These are phyloP conservation scores for Phyllosticta paracitricarpa DNA, from an alignment of 2,329 filamentous ascomycete genomes.

Conservation along the genomic window DNA sequence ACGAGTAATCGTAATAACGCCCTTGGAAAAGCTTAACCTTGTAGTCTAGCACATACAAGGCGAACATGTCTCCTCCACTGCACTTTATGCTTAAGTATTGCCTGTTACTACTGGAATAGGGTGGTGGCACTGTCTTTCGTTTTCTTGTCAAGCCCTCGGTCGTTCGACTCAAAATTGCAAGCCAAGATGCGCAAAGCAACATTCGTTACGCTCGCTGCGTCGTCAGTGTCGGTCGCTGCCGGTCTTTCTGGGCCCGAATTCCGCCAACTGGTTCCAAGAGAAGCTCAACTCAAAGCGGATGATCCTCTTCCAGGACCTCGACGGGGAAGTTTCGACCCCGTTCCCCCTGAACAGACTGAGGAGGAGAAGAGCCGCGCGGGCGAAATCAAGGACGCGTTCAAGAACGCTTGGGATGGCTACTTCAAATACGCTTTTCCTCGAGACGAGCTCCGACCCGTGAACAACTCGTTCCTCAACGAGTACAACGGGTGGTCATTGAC, in stretches of 20 bases:
- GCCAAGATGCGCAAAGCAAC: background rate
- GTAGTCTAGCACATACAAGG: too few relatives aligned
- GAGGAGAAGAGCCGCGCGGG: conserved; percentile 18
- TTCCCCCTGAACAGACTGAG: background rate
- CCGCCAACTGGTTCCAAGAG: background rate
- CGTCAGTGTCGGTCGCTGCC: background rate
- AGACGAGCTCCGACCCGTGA: conserved; percentile 62
- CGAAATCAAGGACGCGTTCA: conserved; percentile 25
- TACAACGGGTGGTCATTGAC: conserved; percentile 78
- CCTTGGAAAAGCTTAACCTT: background rate
- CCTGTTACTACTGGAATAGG: background rate
- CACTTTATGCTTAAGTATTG: background rate
- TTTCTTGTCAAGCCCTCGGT: background rate
- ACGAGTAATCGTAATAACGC: background rate
- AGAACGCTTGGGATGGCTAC: conserved; percentile 41
- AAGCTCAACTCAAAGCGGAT: background rate
- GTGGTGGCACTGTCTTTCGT: background rate
- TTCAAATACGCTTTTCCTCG: conserved; percentile 64
- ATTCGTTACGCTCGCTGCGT: background rate
- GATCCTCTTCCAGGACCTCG: background rate
- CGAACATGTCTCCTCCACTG: background rate
- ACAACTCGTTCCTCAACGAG: conserved; percentile 56
- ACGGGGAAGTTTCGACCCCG: background rate
- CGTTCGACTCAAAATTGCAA: background rate
- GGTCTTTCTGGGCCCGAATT: background rate